Base-by-base conservation (phyloP, 148 eudicot species). In the Tetragonia tetragonoides region DNA sequence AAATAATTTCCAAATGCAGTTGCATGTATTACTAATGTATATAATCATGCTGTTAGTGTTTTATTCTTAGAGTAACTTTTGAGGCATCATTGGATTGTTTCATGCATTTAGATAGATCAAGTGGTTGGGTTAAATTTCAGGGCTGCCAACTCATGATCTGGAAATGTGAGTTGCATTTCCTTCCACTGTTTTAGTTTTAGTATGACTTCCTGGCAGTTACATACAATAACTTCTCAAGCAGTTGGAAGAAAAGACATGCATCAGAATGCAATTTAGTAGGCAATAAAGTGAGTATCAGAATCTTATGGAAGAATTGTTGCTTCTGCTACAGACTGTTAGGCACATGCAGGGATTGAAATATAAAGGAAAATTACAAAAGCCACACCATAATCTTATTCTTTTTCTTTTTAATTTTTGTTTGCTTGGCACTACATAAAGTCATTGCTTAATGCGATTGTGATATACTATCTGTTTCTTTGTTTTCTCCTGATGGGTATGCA, bases 311-410 rank as follows among this genome's bases (percentile, higher is more conserved):
- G 17, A 79, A 54, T 24, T 39, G 40, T 73, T 65, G 72, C 34
- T 47, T 68, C 42, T 57, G 20, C 75, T 37, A 60, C 38, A 39
- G 70, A 23, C 70, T 75, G 75, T 70, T 51, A 41, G 42, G 54
- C 76, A 75, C 76, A 76, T 81, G 83, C 71, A 75, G 23, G 7
- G 5, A 20, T 14, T 6, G 15, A 42, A 21, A 41, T 41, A 0
- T 10, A 66, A 70, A 76, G 62, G 40, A 34, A 23, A 56, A 20
- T 18, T 8, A 24, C 46, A 46, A 59, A 72, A 65, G 12, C 28
- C 40, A 68, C 61, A 70, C 70, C 41, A 23, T 75, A 49, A 70
- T 75, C 79, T 47, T 68, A 69, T 75, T 70, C 65, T 80, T 80
- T n/a, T 39, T 34, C 10, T 66, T 59, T 14, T 37, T 37, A 28